These are phyloP conservation scores for Pelargonium nanum DNA, from an alignment of 345 rosid species.

Conservation along the genomic window DNA sequence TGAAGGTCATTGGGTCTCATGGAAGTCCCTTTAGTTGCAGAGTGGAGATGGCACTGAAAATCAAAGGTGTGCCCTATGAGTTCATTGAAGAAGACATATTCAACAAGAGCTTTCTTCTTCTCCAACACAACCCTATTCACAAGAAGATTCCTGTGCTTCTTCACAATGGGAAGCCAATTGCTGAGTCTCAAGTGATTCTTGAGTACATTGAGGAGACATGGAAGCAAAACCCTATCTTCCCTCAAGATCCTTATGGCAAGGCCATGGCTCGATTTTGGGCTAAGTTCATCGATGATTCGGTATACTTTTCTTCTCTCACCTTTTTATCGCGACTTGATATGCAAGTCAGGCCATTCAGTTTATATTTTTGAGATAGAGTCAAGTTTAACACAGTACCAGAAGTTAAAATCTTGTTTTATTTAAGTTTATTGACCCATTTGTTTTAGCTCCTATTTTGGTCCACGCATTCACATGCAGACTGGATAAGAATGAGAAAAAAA, in stretches of 20 bases:
- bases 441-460: too few species aligned
- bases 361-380: too few species aligned
- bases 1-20: slow-evolving; percentile 28
- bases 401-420: too few species aligned
- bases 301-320: too few species aligned
- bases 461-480: too few species aligned
- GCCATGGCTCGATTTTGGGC: slow-evolving; percentile 52
- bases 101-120: slow-evolving; percentile 35
- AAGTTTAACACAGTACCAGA: too few species aligned
- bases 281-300: slow-evolving; percentile 39
- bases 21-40: slow-evolving; percentile 37
- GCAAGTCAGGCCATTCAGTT: too few species aligned
- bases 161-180: slow-evolving; percentile 30
- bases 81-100: slow-evolving; percentile 34
- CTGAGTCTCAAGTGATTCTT: slow-evolving; percentile 37
- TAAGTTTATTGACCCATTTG: too few species aligned
- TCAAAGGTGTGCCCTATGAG: slow-evolving; percentile 43
- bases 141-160: slow-evolving; percentile 46
- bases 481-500: too few species aligned
- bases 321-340: not conserved
- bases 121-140: slow-evolving; percentile 33
- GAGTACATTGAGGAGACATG: too few species aligned
- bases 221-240: slow-evolving; percentile 31
- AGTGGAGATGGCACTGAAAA: slow-evolving; percentile 33
- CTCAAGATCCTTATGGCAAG: slow-evolving; percentile 32